phyloP scores from a whole-genome alignment of 2,329 filamentous ascomycete genomes.

The Fusarium proliferatum region DNA sequence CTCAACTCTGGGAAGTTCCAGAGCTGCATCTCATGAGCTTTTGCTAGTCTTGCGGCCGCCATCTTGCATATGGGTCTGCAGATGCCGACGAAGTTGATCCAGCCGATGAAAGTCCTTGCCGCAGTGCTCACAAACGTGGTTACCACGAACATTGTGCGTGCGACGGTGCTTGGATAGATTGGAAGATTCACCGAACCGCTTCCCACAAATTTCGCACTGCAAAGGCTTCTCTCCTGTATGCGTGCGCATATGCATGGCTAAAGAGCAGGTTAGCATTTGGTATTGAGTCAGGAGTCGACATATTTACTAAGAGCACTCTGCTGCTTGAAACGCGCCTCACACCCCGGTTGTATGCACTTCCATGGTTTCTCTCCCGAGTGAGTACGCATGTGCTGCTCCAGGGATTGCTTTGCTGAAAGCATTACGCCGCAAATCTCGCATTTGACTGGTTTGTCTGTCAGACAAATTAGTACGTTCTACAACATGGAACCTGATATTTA shows the following conservation, averaged over 20 bases:
- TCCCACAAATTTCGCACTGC: slow-evolving; percentile 67
- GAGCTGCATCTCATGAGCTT: slow-evolving; percentile 12
- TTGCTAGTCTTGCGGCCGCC: slow-evolving; percentile 31
- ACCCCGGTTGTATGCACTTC: slow-evolving; percentile 62
- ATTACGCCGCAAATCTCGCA: slow-evolving; percentile 66
- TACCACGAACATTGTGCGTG: slow-evolving; percentile 66
- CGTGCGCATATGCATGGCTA: slow-evolving; percentile 74
- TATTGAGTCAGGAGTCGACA: neutral
- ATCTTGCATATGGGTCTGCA: slow-evolving; percentile 48
- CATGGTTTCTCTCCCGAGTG: slow-evolving; percentile 75
- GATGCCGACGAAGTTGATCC: slow-evolving; percentile 70
- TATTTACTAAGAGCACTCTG: slow-evolving; percentile 73
- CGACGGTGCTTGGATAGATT: slow-evolving; percentile 74
- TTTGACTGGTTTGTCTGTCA: slow-evolving; percentile 67
- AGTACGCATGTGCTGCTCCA: slow-evolving; percentile 74
- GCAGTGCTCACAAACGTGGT: slow-evolving; percentile 64
- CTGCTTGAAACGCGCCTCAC: slow-evolving; percentile 71
- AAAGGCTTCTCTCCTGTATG: slow-evolving; percentile 75
- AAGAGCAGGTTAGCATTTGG: slow-evolving; percentile 24
- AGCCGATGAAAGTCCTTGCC: slow-evolving; percentile 67
- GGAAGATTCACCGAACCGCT: slow-evolving; percentile 72
- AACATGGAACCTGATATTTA: neutral
- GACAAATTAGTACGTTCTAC: slow-evolving; percentile 16
- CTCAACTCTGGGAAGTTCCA: neutral
- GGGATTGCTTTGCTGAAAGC: slow-evolving; percentile 75